These are phyloP conservation scores for Stephania japonica DNA, from an alignment of 164 flowering plant genomes.

Conservation along the genomic window DNA sequence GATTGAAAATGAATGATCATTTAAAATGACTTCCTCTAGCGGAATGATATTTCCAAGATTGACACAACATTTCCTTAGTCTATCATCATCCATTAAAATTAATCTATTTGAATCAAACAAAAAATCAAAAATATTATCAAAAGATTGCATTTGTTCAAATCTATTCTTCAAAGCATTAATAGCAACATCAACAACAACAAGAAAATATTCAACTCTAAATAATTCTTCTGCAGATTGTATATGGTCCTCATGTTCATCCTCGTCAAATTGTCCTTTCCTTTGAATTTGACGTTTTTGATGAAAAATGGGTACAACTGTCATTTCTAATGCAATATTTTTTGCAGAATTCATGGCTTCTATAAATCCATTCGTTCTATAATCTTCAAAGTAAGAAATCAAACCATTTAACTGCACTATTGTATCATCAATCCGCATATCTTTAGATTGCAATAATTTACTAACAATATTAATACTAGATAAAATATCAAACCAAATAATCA, in stretches of 20 bases:
- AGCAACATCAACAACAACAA: slow-evolving; percentile 6
- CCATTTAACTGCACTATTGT: too few species aligned
- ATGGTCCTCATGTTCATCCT: too few species aligned
- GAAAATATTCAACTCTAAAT: slow-evolving; percentile 10
- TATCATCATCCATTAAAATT: slow-evolving; percentile 5
- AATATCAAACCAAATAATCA: too few species aligned
- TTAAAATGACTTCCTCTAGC: background rate
- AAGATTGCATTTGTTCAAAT: slow-evolving; percentile 11
- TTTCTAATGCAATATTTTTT: background rate
- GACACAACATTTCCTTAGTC: background rate
- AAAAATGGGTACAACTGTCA: background rate
- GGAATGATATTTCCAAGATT: slow-evolving; percentile 5
- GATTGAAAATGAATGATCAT: too few species aligned
- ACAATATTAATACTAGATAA: too few species aligned
- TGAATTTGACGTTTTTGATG: slow-evolving; percentile 4
- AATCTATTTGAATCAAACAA: slow-evolving; percentile 7
- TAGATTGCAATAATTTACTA: too few species aligned
- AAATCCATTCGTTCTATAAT: background rate
- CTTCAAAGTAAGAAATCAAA: background rate
- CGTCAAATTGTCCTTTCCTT: slow-evolving; percentile 15
- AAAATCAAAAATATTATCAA: background rate
- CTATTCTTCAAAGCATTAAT: slow-evolving; percentile 1
- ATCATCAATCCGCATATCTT: too few species aligned
- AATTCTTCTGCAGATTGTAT: slow-evolving; percentile 10
- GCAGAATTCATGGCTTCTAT: background rate